phyloP scores from a whole-genome alignment of 495 filamentous ascomycete genomes.

The Aeminium ludgeri region DNA sequence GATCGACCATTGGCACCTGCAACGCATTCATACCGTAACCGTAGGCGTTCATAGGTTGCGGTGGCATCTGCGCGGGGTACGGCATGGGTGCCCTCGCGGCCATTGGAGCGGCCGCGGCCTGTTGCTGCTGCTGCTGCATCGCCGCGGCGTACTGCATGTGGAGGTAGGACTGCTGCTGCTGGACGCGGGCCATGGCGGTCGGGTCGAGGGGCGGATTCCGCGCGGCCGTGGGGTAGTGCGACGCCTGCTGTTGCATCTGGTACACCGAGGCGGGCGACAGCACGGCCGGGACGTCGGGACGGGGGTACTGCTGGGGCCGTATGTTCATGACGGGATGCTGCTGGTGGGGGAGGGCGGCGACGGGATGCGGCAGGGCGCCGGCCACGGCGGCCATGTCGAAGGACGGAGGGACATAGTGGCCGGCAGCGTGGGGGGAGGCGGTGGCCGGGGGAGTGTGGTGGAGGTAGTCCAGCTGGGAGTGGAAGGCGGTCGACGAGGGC shows the following conservation, averaged over 20 bases:
- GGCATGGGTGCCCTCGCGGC: neutral
- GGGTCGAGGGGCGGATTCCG: neutral
- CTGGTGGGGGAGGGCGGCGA: neutral
- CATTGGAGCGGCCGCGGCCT: neutral
- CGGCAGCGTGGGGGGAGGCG: neutral
- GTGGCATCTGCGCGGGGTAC: neutral
- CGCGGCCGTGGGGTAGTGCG: neutral
- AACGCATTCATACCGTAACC: neutral
- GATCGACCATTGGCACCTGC: neutral
- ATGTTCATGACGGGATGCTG: neutral
- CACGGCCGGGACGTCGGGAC: neutral
- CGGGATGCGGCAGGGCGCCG: neutral
- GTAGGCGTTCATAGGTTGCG: neutral
- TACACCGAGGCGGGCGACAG: neutral
- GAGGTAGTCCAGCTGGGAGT: slow-evolving; percentile 2
- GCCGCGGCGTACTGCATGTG: neutral
- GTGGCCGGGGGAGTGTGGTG: neutral
- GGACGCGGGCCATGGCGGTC: neutral
- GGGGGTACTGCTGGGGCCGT: neutral
- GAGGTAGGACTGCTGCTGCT: neutral
- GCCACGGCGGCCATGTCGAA: slow-evolving; percentile 1
- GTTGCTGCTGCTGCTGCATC: neutral
- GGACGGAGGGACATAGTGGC: neutral
- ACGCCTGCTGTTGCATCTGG: neutral
- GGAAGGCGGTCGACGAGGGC: slow-evolving; percentile 1